phyloP scores from a whole-genome alignment of 2,329 filamentous ascomycete species.

The Penicillium aurantiogriseum region DNA sequence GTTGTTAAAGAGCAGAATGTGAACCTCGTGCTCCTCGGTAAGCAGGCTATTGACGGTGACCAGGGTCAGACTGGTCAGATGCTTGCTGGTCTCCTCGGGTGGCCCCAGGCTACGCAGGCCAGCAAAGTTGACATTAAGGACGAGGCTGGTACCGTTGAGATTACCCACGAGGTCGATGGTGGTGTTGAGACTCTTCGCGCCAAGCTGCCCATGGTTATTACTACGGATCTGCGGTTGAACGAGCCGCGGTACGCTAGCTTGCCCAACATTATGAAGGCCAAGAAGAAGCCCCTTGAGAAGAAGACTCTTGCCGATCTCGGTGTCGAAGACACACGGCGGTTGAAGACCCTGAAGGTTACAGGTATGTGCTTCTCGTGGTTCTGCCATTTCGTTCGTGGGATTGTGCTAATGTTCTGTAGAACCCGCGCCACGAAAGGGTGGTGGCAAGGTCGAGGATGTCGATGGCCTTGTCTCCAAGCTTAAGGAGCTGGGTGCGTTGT shows the following conservation, averaged over 20 bases:
- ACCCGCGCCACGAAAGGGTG: conserved; percentile 81
- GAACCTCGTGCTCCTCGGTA: conserved; percentile 91
- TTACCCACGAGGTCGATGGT: conserved; percentile 91
- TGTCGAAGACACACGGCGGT: conserved; percentile 67
- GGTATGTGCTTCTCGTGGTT: conserved; percentile 54
- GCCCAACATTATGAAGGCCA: conserved; percentile 99
- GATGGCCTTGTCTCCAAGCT: conserved; percentile 90
- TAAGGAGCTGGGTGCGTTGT: conserved; percentile 93
- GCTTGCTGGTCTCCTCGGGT: conserved; percentile 86
- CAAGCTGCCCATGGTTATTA: conserved; percentile 88
- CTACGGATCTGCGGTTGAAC: conserved; percentile 90
- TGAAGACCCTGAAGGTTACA: conserved; percentile 88
- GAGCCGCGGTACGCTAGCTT: conserved; percentile 92
- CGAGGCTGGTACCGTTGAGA: conserved; percentile 66
- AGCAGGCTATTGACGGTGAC: conserved; percentile 98
- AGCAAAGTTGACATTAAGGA: conserved; percentile 73
- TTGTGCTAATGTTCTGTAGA: conserved; percentile 52
- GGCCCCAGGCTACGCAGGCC: conserved; percentile 94
- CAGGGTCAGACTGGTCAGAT: conserved; percentile 96
- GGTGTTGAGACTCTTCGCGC: conserved; percentile 85
- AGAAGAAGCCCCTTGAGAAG: conserved; percentile 99
- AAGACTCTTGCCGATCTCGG: conserved; percentile 80
- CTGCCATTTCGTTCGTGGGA: conserved; percentile 1
- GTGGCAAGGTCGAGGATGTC: conserved; percentile 96
- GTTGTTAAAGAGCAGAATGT: conserved; percentile 80